Base-by-base conservation (phyloP, 1,284 basidiomycete genomes). In the Ganoderma boninense region DNA sequence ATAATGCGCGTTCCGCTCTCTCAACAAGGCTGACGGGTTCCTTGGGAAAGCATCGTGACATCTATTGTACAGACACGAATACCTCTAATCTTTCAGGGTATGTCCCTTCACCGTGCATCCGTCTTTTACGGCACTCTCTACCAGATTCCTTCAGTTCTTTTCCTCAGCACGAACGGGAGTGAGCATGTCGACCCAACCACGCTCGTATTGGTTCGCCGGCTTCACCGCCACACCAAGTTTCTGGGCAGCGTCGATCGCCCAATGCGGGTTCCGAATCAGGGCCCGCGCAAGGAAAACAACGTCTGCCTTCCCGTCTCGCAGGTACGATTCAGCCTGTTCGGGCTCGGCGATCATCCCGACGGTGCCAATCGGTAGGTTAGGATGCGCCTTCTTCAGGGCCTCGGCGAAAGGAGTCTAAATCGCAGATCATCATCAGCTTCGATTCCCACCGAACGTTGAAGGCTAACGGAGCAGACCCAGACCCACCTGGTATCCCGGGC, bases 321-420 rank as follows among this genome's bases (percentile, higher is more conserved):
- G 79, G 76, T 92, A 89, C 8, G 86, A 84, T 78, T 95, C 90
- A 3, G 92, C 92, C 76, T 92, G 86, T 26, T 84, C 74, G 2
- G 90, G 85, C 14, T 89, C 85, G 0, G 88, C 92, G 77, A 96
- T 93, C 63, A 92, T 79, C 2, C 95, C 95, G n/a, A 96, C 94
- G 1, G 91, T 79, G 18, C 90, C 89, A 67, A 94, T 80, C 6
- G 83, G 76, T 23, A 94, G 75, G 49, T 86, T 80, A 0, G 89
- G 87, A 69, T 91, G 82, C 6, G 87, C 85, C 70, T 88, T 85
- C 83, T 94, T 94, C 76, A 95, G 79, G 46, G 85, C 87, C 73
- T 88, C 89, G 0, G 94, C 90, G 76, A 94, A 93, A 2, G 87
- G 90, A 2, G 93, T 88, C 88, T 94, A 66, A 68, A 26, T 26